Evolutionary conservation across 2,329 filamentous ascomycete species (phyloP), one percentile per base, ranked within the genome.

Genomic region (Cordyceps tenuipes): DNA sequence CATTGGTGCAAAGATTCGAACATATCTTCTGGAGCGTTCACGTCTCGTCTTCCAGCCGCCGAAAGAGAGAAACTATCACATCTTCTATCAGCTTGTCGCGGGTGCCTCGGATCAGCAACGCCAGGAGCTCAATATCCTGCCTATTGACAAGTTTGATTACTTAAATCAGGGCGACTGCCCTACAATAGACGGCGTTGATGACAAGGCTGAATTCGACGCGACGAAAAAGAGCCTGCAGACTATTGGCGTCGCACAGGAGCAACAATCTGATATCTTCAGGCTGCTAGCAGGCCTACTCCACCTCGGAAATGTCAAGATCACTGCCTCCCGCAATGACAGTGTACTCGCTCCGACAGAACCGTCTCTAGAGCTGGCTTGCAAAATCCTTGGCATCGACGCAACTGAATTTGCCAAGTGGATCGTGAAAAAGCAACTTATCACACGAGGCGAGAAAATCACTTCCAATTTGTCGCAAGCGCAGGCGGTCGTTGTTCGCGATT

Each of bases 11-110:
- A 95, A 95, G 78, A 99, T 99, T 71, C 84, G 94, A 68, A 97
- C 92, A 60, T 99, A 99, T 71, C 80, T 99, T 66, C 80, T 99
- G 49, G 94, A 99, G 74, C 89, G 94, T 62, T 97, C 94, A 63
- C 88, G 94, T 77, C 80, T 99, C 68, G 94, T 97, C 19, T 99
- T 97, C 75, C 94, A 99, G 72, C 94, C 94, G 47, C 79, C 97
- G 64, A 97, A 96, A 77, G 94, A 99, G 78, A 85, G 94, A 66
- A 99, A 99, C 74, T 99, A 99, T 76, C 94, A 99, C 75, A 93
- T 99, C 68, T 99, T 99, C 77, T 99, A 99, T 75, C 94, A 99
- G 74, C 82, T 99, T 56, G 87, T 97, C 50, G 91, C 92, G 54
- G 94, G 95, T 71, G 89, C 92, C n/a, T 86, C 90, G 2, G 90